A percentile compares a stretch with the other conserved stretches of the same genome.
These are phyloP conservation scores for Escovopsis sp. DNA, from an alignment of 2,329 filamentous ascomycete species.

Conservation along the genomic window DNA sequence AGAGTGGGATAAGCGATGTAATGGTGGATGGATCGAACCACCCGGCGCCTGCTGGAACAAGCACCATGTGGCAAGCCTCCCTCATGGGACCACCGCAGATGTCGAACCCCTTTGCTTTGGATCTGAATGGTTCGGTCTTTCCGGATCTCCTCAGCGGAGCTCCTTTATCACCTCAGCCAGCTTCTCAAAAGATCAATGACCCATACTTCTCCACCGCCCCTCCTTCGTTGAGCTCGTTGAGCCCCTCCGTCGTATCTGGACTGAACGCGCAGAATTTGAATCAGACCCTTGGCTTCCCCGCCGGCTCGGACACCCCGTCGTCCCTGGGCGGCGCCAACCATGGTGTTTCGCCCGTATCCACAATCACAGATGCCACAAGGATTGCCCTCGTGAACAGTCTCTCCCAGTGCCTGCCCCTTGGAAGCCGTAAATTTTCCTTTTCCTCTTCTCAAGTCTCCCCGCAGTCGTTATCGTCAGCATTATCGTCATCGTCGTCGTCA, in stretches of 20 bases:
- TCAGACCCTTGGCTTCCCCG: conserved; percentile 48
- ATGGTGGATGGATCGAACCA: conserved; percentile 74
- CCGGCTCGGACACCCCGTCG: conserved; percentile 57
- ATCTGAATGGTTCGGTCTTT: conserved; percentile 60
- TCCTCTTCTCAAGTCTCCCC: conserved; percentile 36
- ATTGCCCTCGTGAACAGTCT: conserved; percentile 45
- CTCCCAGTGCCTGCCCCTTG: conserved; percentile 40
- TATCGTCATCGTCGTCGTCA: too few species aligned
- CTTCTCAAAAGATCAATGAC: conserved; percentile 56
- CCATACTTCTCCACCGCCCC: conserved; percentile 68
- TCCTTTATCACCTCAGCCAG: conserved; percentile 63
- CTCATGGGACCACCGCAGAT: conserved; percentile 56
- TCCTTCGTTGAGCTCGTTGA: conserved; percentile 57
- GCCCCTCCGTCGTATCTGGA: conserved; percentile 55
- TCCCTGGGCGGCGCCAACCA: conserved; percentile 53
- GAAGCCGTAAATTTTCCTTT: conserved; percentile 50
- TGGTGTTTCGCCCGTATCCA: conserved; percentile 43
- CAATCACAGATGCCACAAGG: conserved; percentile 51
- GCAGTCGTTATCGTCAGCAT: conserved; percentile 20
- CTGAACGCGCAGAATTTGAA: conserved; percentile 46
- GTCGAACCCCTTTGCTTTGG: conserved; percentile 57
- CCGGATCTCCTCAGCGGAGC: conserved; percentile 59
- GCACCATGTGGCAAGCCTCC: conserved; percentile 54
- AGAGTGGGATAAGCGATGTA: conserved; percentile 79
- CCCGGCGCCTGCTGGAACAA: conserved; percentile 35